Base-by-base conservation (phyloP, 352 stramenopile genomes). In the Thalassiosira gravida region DNA sequence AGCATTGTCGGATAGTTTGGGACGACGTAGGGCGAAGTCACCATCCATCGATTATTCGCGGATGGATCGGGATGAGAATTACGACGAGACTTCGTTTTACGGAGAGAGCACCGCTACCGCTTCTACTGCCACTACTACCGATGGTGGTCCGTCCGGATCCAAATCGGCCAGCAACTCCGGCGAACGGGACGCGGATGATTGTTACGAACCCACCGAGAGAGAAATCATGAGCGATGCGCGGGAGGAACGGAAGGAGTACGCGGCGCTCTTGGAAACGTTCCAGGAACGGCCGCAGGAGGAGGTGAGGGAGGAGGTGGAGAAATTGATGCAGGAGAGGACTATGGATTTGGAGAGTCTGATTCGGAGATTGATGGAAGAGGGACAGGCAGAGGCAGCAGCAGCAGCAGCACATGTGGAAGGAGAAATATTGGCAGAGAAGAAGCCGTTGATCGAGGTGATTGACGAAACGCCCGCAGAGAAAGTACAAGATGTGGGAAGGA, bases 271-370 rank as follows among this genome's bases (percentile, higher is more conserved):
- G 52, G 42, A 50, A 24, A 47, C 55, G 9, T 76, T 72, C 14
- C 30, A 63, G 8, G 50, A 64, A 18, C 49, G 74, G 16, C 52
- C n/a, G 9, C 22, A 32, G 6, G 63, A 73, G 0, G 67, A 79
- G 8, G 59, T 82, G 7, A 58, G 69, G 13, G 39, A 73, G 3
- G 90, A 94, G 68, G 56, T 92, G 8, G 49, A 69, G n/a, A 89
- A 86, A 72, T 65, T 92, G 22, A 39, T 80, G 27, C 74, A 92
- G 73, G 86, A 93, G 74, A 61, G 50, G 11, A 64, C 82, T 0
- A 89, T 92, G 90, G 82, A 90, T 32, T 71, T 92, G 44, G 66
- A 89, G 16, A 29, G 81, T 22, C 65, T 93, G n/a, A 59, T 44
- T 67, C 64, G 22, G 16, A 76, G 14, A 20, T 63, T 61, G 50